phyloP scores from a whole-genome alignment of 306 rosid genomes.

The Cucurbita moschata region DNA sequence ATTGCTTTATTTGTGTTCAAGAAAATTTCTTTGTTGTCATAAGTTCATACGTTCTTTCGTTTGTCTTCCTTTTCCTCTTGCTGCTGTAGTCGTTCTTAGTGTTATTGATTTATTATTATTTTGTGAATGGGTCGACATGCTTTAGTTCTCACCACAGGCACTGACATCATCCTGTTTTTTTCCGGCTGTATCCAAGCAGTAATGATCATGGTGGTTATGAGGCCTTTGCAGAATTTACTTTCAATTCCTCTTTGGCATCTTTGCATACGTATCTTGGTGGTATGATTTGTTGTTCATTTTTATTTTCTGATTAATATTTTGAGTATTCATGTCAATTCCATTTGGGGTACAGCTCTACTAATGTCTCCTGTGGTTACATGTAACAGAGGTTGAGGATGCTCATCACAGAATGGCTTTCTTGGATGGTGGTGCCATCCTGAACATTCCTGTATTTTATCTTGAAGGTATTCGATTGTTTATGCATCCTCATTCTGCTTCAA shows the following conservation, averaged over 20 bases:
- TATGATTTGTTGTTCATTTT: slow-evolving; percentile 14
- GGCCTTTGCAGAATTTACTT: slow-evolving; percentile 24
- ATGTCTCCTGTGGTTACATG: neutral
- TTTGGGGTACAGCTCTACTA: neutral
- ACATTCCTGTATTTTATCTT: slow-evolving; percentile 64
- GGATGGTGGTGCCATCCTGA: slow-evolving; percentile 60
- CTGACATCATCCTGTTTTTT: slow-evolving; percentile 1
- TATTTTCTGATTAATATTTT: neutral
- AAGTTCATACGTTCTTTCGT: neutral
- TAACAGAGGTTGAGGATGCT: slow-evolving; percentile 87
- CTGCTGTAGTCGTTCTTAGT: neutral
- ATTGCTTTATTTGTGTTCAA: neutral
- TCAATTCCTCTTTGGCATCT: slow-evolving; percentile 44
- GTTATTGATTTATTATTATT: neutral
- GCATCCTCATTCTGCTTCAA: neutral
- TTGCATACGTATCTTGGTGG: slow-evolving; percentile 92
- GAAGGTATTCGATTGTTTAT: slow-evolving; percentile 33
- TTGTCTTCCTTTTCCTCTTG: neutral
- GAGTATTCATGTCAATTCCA: neutral
- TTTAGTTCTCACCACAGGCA: neutral
- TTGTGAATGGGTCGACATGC: neutral
- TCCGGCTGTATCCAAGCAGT: slow-evolving; percentile 14
- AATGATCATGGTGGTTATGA: slow-evolving; percentile 19
- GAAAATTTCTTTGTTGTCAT: neutral
- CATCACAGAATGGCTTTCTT: slow-evolving; percentile 61